Evolutionary conservation across 495 filamentous ascomycete species (phyloP).

Genomic region (Aspergillus incahuasiensis): DNA sequence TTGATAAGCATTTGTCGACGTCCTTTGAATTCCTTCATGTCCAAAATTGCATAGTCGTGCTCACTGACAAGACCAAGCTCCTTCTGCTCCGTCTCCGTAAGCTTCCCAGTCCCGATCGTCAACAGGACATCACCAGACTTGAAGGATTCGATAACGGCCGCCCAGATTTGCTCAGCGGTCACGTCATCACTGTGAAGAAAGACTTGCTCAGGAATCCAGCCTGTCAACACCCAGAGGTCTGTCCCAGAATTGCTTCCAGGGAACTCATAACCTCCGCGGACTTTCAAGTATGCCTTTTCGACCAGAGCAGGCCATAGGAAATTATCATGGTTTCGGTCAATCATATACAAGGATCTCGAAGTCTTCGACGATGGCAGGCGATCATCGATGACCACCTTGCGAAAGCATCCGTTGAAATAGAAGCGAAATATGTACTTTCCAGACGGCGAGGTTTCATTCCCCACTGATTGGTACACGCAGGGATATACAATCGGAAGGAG

Average conservation of each 20-base stretch:
- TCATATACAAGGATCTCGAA: constrained; percentile 71
- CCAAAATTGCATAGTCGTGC: constrained; percentile 90
- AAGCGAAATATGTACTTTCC: constrained; percentile 91
- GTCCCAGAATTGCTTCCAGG: constrained; percentile 97
- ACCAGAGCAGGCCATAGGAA: constrained; percentile 89
- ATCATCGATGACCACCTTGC: constrained; percentile 87
- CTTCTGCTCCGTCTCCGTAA: constrained; percentile 67
- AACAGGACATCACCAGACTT: constrained; percentile 76
- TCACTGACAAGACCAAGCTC: constrained; percentile 77
- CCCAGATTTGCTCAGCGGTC: constrained; percentile 71
- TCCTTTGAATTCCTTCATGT: constrained; percentile 63
- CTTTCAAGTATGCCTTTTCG: constrained; percentile 97
- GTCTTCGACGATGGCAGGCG: constrained; percentile 77
- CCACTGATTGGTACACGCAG: constrained; percentile 50
- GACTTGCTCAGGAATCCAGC: constrained; percentile 95
- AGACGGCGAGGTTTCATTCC: constrained; percentile 59
- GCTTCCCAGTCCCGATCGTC: constrained; percentile 82
- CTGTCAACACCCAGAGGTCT: constrained; percentile 83
- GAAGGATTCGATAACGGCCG: constrained; percentile 68
- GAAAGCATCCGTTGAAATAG: constrained; percentile 90
- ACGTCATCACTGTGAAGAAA: constrained; percentile 82
- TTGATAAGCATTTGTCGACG: constrained; percentile 75
- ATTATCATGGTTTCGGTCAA: constrained; percentile 72
- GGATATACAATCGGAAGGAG: constrained; percentile 70
- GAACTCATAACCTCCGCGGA: constrained; percentile 94